Evolutionary conservation across 164 flowering plant genomes (phyloP), one percentile per base, ranked within the genome.

Genomic region (Vitis rotundifolia): DNA sequence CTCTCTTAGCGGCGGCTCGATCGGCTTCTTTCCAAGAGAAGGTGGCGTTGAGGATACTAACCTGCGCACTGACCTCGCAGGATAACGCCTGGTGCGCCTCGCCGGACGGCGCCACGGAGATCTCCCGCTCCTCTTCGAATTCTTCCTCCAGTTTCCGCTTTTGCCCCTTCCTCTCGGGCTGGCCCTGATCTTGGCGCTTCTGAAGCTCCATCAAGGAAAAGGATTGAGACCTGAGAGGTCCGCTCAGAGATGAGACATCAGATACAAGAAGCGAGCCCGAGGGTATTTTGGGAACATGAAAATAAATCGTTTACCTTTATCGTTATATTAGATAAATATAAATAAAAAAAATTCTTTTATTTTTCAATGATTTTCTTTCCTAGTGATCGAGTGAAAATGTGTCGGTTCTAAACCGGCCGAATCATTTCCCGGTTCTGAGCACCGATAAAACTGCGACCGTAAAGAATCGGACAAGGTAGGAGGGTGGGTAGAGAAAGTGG

Each of bases 1-100:
- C 95, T 22, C 92, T 88, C 75, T 89, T 89, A n/a, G 95, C 90
- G 11, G 95, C 82, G 18, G 88, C 83, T 31, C 95, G 93, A 83
- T 92, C 92, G 49, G 86, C 63, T 63, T 90, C 93, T 7, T 29
- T 72, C 95, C 95, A 90, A 0, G 95, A 88, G 79, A 84, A 90
- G 62, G 81, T 59, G 28, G 76, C 44, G 73, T 71, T 58, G 16
- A 92, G 90, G 26, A 89, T 68, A 0, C 62, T 51, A 52, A 90
- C 94, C 83, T 92, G 97, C 13, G 77, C 75, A 10, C 31, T 52
- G 11, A 92, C 86, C 68, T 89, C 84, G 59, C 62, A 12, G 28
- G 81, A 63, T 58, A 89, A 67, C 12, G 80, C 70, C 51, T 74
- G 77, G 61, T 75, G 78, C 13, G 76, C 75, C 2, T 84, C 88